phyloP scores from a whole-genome alignment of 2,329 filamentous ascomycete species.

The Aspergillus pseudoglaucus region DNA sequence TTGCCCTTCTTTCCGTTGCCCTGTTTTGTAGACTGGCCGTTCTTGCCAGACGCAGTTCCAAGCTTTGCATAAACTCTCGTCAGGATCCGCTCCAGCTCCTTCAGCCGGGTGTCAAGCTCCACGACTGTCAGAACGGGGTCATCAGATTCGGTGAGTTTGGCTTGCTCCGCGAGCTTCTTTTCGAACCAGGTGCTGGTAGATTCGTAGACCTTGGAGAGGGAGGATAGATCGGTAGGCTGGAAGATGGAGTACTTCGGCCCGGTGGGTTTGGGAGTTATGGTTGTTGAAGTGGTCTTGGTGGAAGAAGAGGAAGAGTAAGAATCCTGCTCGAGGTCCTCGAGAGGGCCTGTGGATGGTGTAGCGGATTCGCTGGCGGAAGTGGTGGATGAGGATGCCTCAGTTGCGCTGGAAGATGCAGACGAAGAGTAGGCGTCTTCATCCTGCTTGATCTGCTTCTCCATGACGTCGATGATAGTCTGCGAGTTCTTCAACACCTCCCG shows the following conservation, averaged over 20 bases:
- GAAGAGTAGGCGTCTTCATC: constrained; percentile 56
- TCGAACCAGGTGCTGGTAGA: constrained; percentile 67
- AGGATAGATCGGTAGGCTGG: constrained; percentile 62
- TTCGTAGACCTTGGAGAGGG: constrained; percentile 57
- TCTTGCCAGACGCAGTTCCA: constrained; percentile 37
- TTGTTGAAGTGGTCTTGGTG: constrained; percentile 27
- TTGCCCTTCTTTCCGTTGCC: constrained; percentile 23
- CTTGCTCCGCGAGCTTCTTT: constrained; percentile 63
- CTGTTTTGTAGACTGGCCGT: constrained; percentile 19
- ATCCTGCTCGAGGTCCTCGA: constrained; percentile 76
- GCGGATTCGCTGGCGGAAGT: constrained; percentile 25
- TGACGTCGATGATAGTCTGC: constrained; percentile 60
- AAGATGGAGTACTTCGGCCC: constrained; percentile 61
- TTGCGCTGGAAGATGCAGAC: constrained; percentile 29
- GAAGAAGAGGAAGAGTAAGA: constrained; percentile 35
- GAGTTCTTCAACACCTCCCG: constrained; percentile 66
- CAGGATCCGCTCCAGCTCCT: constrained; percentile 56
- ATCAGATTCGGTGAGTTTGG: constrained; percentile 60
- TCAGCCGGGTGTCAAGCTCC: constrained; percentile 63
- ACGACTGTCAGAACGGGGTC: constrained; percentile 68
- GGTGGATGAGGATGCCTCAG: constrained; percentile 34
- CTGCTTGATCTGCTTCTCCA: constrained; percentile 67
- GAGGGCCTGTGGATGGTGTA: constrained; percentile 40
- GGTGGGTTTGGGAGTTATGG: constrained; percentile 29
- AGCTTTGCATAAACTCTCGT: constrained; percentile 33